A percentile compares a stretch with the other conserved stretches of the same genome.
phyloP scores from a whole-genome alignment of 2,329 filamentous ascomycete genomes.

The Massarina eburnea region DNA sequence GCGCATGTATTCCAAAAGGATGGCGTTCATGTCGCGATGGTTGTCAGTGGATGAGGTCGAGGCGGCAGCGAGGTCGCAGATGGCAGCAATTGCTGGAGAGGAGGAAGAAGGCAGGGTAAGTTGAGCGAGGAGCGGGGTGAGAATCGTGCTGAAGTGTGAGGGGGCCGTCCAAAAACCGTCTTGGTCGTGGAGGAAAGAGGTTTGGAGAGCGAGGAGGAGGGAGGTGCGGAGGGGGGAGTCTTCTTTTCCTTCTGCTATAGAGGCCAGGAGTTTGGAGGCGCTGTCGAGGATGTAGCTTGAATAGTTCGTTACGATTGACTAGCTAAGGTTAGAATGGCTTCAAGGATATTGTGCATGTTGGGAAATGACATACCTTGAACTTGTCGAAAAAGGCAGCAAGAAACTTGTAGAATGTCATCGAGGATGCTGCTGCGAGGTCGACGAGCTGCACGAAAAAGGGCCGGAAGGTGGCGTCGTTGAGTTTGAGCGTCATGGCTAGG shows the following conservation, averaged over 20 bases:
- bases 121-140: slow-evolving; percentile 69
- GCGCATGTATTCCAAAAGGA: slow-evolving; percentile 76
- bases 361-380: slow-evolving; percentile 62
- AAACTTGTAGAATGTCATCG: slow-evolving; percentile 81
- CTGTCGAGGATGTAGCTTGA: slow-evolving; percentile 81
- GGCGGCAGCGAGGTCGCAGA: slow-evolving; percentile 77
- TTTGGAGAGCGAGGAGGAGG: slow-evolving; percentile 70
- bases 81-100: slow-evolving; percentile 65
- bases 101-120: slow-evolving; percentile 31
- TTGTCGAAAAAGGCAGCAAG: slow-evolving; percentile 76
- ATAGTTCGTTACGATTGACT: slow-evolving; percentile 91
- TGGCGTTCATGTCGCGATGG: slow-evolving; percentile 82
- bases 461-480: slow-evolving; percentile 91
- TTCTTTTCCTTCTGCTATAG: too few relatives aligned
- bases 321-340: slow-evolving; percentile 20
- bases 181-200: slow-evolving; percentile 84
- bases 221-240: slow-evolving; percentile 66
- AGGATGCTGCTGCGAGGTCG: slow-evolving; percentile 64
- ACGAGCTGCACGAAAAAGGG: slow-evolving; percentile 86
- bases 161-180: slow-evolving; percentile 95
- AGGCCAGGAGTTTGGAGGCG: slow-evolving; percentile 67
- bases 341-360: not conserved
- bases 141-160: slow-evolving; percentile 76
- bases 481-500: slow-evolving; percentile 91
- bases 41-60: slow-evolving; percentile 82